Conservation (phyloP, 768 basidiomycete species). For the Coprinopsis sp. region DNA sequence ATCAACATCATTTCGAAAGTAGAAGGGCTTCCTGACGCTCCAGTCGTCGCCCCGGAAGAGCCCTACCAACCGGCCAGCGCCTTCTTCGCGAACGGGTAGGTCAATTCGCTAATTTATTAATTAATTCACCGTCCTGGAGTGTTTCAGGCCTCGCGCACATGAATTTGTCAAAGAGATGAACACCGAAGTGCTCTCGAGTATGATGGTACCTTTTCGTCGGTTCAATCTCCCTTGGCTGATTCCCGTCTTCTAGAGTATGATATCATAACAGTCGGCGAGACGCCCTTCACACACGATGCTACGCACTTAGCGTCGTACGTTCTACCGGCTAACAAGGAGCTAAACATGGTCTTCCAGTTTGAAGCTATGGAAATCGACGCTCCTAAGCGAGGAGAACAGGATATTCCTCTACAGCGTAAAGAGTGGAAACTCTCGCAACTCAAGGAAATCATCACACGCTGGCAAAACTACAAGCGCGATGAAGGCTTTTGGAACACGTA, state of each 20-base stretch:
- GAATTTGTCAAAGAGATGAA: constrained; percentile 69
- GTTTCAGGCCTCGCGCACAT: constrained; percentile 54
- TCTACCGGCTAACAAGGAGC: constrained; percentile 52
- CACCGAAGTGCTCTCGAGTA: constrained; percentile 53
- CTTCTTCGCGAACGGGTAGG: constrained; percentile 58
- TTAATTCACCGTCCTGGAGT: not conserved
- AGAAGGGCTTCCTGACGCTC: constrained; percentile 61
- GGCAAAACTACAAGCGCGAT: constrained; percentile 55
- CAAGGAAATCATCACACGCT: constrained; percentile 41
- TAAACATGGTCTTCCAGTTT: constrained; percentile 65
- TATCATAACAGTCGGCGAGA: constrained; percentile 64
- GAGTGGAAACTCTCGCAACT: constrained; percentile 52
- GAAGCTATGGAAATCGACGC: constrained; percentile 59
- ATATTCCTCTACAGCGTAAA: constrained; percentile 35
- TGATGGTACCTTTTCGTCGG: not conserved
- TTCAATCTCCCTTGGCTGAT: not conserved
- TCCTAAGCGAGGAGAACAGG: constrained; percentile 27
- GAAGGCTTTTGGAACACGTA: constrained; percentile 68
- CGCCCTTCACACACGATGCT: constrained; percentile 52
- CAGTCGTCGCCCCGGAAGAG: constrained; percentile 45
- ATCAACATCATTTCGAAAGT: constrained; percentile 67
- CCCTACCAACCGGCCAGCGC: constrained; percentile 50
- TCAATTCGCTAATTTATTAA: not conserved
- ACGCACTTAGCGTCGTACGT: constrained; percentile 51
- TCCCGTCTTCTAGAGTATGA: constrained; percentile 37